Conservation (phyloP, 139 green algal species). For the Closterium sp. region DNA sequence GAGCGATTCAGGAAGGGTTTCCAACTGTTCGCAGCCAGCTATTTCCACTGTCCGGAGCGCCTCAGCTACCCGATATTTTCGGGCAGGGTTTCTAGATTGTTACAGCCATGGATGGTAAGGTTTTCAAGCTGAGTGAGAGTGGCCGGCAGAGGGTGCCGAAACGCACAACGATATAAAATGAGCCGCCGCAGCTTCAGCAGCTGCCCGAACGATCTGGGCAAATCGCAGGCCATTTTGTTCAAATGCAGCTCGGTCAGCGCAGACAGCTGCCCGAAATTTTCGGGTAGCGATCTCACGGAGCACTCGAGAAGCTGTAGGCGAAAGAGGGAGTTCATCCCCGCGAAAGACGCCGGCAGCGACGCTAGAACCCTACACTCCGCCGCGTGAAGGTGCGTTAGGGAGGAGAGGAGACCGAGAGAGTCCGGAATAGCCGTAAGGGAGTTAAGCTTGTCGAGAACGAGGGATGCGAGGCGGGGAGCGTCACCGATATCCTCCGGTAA, state of each 20-base stretch:
- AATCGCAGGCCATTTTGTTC: not conserved
- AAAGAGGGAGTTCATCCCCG: not conserved
- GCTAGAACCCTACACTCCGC: not conserved
- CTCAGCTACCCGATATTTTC: not conserved
- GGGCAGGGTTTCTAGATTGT: not conserved
- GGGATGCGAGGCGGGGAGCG: not conserved
- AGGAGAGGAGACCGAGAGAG: not conserved
- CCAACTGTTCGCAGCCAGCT: not conserved
- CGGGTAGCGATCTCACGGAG: not conserved
- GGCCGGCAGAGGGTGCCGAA: not conserved
- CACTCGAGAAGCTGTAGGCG: not conserved
- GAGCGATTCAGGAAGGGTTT: not conserved
- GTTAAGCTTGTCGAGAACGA: not conserved
- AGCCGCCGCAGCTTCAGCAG: not conserved
- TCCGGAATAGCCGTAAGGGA: not conserved
- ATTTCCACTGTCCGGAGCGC: not conserved
- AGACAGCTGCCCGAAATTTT: not conserved
- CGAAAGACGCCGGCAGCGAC: not conserved
- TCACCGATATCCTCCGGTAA: not conserved
- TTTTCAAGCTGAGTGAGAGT: not conserved
- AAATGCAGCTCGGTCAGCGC: not conserved
- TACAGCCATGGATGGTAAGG: not conserved
- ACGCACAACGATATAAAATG: not conserved
- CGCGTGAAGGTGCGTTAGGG: not conserved
- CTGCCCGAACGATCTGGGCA: not conserved